These are phyloP conservation scores for Aurantiochytrium sp. DNA, from an alignment of 108 stramenopile genomes.

Conservation along the genomic window DNA sequence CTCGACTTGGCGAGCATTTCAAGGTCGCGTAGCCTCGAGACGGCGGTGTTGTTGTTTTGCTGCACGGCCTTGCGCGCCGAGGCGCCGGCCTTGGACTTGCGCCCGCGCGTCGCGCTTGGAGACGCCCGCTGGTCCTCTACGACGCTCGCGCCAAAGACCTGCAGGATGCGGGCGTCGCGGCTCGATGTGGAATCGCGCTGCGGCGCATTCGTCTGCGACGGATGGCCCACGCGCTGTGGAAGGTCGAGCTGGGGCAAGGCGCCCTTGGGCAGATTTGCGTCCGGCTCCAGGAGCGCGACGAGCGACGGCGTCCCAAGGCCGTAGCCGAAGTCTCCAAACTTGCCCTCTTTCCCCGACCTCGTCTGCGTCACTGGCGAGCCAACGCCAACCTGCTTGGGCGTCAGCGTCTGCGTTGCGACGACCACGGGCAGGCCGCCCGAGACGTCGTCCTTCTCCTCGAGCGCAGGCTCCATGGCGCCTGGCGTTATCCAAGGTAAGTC, in stretches of 20 bases:
- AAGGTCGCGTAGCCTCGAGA: background rate
- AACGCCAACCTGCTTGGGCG: background rate
- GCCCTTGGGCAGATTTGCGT: background rate
- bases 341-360: background rate
- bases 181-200: background rate
- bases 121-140: background rate
- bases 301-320: background rate
- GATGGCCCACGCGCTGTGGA: conserved; percentile 13
- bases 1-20: conserved; percentile 14
- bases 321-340: background rate
- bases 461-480: background rate
- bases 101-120: background rate
- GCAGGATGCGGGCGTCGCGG: background rate
- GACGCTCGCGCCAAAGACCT: background rate
- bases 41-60: background rate
- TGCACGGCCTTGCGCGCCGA: background rate
- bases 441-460: background rate
- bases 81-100: background rate
- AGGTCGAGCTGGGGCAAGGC: conserved; percentile 11
- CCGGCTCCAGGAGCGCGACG: background rate
- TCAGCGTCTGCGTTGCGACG: background rate
- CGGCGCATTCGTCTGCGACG: background rate
- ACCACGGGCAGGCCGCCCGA: background rate
- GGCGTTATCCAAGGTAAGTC: no score
- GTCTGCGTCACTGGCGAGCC: no score